Base-by-base conservation (phyloP, 371 early-diverging fungal genomes). In the Capniomyces stellatus region DNA sequence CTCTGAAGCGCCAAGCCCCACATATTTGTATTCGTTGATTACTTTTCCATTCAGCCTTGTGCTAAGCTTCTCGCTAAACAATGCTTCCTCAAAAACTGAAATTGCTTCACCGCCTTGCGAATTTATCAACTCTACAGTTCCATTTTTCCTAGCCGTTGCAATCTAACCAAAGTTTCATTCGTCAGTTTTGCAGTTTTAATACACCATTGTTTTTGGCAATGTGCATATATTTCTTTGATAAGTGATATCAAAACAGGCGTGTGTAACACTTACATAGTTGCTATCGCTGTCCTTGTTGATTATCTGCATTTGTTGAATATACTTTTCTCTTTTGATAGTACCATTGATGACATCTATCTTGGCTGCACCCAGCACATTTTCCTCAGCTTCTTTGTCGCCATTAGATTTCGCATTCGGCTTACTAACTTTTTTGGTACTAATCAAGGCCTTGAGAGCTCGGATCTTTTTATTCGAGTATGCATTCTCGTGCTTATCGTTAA, bases 1-100 rank as follows among this genome's bases (percentile, higher is more conserved):
- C n/a, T n/a, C n/a, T n/a, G n/a, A n/a, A n/a, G n/a, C n/a, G 6
- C 59, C 56, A 12, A 67, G 3, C 0, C 67, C 67, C n/a, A 67
- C 63, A 39, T 59, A 67, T 2, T 35, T 39, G 29, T 60, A 52
- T n/a, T 44, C 55, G 3, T 42, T 52, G 21, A 63, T 63, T 8
- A 31, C 10, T 29, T 24, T 47, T 13, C 64, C 64, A 52, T 62
- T 59, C 42, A 50, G 29, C 43, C 55, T 56, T 8, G 59, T 31
- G 23, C 31, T 59, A 8, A 60, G 21, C 1, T 35, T 23, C 10
- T 55, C 49, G 1, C 35, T 10, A 31, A 67, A 67, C 24, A 44
- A 48, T 2, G 58, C 54, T 10, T 67, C 63, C 4, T 27, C 22
- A 42, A 41, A 63, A 35, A n/a, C 52, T 27, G 50, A 50, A 29